These are phyloP conservation scores for Colletotrichum chrysophilum DNA, from an alignment of 2,329 filamentous ascomycete genomes.

Conservation along the genomic window DNA sequence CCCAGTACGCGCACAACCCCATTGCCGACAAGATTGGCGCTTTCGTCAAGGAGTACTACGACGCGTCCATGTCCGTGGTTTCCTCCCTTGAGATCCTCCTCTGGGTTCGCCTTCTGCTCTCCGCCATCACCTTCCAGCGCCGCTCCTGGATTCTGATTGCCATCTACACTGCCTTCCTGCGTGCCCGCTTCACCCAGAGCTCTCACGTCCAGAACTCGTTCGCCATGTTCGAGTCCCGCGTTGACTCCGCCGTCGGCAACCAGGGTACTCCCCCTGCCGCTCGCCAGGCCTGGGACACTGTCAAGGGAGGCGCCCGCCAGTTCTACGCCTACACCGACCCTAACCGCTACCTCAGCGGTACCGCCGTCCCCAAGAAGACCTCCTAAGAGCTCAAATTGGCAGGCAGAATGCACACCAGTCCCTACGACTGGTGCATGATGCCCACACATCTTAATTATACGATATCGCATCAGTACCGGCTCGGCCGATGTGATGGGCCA, in stretches of 20 bases:
- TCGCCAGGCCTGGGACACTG: conserved; percentile 78
- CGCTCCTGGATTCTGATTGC: conserved; percentile 87
- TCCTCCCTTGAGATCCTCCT: conserved; percentile 86
- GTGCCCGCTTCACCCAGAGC: conserved; percentile 89
- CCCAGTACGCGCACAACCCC: conserved; percentile 58
- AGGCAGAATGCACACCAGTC: background rate
- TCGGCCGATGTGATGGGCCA: conserved; percentile 13
- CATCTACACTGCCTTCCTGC: conserved; percentile 91
- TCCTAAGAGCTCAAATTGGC: conserved; percentile 33
- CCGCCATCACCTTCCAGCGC: conserved; percentile 85
- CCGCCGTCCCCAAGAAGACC: conserved; percentile 55
- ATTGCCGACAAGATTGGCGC: conserved; percentile 83
- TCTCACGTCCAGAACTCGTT: conserved; percentile 89
- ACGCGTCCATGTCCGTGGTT: conserved; percentile 92
- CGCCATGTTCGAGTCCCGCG: conserved; percentile 71
- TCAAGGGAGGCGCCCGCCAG: conserved; percentile 77
- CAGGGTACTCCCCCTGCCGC: conserved; percentile 85
- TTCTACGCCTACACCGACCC: conserved; percentile 82
- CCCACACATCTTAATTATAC: background rate
- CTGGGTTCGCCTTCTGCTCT: conserved; percentile 81
- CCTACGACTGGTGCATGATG: background rate
- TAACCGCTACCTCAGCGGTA: conserved; percentile 70
- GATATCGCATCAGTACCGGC: background rate
- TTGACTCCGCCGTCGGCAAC: conserved; percentile 83
- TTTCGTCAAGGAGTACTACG: conserved; percentile 99